Evolutionary conservation across 108 stramenopile species (phyloP).

Genomic region (Craspedostauros australis): DNA sequence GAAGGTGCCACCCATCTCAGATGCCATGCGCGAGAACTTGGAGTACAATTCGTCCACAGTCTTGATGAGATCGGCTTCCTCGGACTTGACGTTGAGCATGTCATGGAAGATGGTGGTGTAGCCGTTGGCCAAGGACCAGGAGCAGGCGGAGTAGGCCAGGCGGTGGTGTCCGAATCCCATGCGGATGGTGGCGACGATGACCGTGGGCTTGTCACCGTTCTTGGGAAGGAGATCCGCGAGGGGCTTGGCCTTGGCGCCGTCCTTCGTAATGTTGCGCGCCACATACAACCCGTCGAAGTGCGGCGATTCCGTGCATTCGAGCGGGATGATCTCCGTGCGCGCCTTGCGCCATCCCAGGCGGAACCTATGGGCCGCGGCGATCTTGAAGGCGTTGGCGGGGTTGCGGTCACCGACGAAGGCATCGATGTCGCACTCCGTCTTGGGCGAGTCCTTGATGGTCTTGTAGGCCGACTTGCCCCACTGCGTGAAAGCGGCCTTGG

Average conservation of each 20-base stretch:
- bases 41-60: conserved; percentile 74
- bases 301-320: conserved; percentile 21
- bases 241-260: conserved; percentile 5
- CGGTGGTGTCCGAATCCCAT: conserved; percentile 97
- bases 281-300: conserved; percentile 44
- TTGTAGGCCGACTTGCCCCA: conserved; percentile 21
- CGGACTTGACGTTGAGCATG: conserved; percentile 82
- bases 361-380: conserved; percentile 26
- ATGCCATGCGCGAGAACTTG: conserved; percentile 68
- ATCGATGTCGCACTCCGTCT: conserved; percentile 35
- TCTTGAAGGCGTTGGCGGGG: conserved; percentile 36
- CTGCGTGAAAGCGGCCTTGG: background rate
- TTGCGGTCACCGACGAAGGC: conserved; percentile 22
- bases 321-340: conserved; percentile 12
- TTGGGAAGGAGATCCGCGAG: conserved; percentile 13
- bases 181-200: conserved; percentile 87
- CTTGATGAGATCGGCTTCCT: conserved; percentile 78
- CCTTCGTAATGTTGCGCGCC: conserved; percentile 9
- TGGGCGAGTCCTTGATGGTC: background rate
- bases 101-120: conserved; percentile 80
- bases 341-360: conserved; percentile 26
- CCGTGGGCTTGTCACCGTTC: conserved; percentile 34
- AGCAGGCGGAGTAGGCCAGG: conserved; percentile 80
- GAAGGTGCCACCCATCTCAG: conserved; percentile 75
- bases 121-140: conserved; percentile 64